Conservation (phyloP, 108 stramenopile species). For the Thalassiosira profunda region DNA sequence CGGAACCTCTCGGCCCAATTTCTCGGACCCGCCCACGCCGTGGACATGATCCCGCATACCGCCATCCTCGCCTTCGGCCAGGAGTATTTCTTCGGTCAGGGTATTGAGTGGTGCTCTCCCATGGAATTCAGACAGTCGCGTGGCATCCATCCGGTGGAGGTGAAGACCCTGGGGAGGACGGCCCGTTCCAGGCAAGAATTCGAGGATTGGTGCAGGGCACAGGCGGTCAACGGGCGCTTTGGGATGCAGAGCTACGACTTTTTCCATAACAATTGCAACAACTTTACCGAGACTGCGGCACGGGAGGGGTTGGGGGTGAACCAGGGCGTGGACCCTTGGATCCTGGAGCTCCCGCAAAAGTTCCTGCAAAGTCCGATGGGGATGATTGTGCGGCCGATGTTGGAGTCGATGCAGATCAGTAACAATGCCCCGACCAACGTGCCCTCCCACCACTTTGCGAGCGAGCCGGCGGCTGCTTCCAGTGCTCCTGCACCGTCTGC, state of each 20-base stretch:
- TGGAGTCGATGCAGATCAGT: conserved; percentile 73
- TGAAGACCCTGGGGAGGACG: conserved; percentile 55
- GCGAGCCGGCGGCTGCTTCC: conserved; percentile 1
- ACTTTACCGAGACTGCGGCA: conserved; percentile 73
- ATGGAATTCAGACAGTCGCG: conserved; percentile 52
- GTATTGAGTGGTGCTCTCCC: conserved; percentile 58
- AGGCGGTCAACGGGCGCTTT: conserved; percentile 38
- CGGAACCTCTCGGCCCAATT: conserved; percentile 66
- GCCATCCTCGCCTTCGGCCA: conserved; percentile 63
- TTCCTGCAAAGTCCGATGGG: conserved; percentile 79
- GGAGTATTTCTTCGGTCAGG: conserved; percentile 83
- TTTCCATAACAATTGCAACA: conserved; percentile 74
- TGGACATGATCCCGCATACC: conserved; percentile 85
- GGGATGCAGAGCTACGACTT: conserved; percentile 61
- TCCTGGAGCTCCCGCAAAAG: conserved; percentile 65
- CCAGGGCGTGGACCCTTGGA: conserved; percentile 66
- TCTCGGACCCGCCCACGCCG: conserved; percentile 64
- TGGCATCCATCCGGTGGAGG: conserved; percentile 63
- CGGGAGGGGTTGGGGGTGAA: conserved; percentile 53
- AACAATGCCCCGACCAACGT: conserved; percentile 44
- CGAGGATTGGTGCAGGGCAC: conserved; percentile 64
- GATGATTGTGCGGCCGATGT: conserved; percentile 73
- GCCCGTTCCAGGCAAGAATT: conserved; percentile 55
- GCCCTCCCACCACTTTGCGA: background rate
- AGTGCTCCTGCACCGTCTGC: background rate